Percentiles rank a stretch among this genome's conserved stretches.
phyloP scores from a whole-genome alignment of 1,139 yeast species.

The Candida sanyaensis region DNA sequence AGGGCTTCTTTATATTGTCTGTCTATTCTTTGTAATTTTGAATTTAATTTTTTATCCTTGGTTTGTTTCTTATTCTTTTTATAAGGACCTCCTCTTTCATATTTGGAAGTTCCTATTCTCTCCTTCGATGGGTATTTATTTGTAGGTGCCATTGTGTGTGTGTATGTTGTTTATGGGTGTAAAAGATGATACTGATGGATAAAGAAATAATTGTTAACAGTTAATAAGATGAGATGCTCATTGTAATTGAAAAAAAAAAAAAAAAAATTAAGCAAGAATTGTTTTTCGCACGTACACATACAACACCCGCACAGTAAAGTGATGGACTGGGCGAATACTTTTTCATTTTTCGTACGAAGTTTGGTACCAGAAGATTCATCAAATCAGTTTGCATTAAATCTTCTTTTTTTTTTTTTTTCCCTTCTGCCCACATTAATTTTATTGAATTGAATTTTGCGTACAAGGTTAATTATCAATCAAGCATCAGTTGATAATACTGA shows the following conservation, averaged over 20 bases:
- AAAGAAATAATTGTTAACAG: no score
- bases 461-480: background rate
- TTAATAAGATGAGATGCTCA: background rate
- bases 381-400: background rate
- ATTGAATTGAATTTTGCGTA: no score
- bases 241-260: background rate
- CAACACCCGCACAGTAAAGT: background rate
- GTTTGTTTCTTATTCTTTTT: conserved; percentile 18
- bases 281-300: background rate
- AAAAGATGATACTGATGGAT: no score
- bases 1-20: conserved; percentile 77
- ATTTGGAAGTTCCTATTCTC: conserved; percentile 20
- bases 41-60: conserved; percentile 64
- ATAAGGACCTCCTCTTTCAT: conserved; percentile 16
- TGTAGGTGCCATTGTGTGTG: background rate
- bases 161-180: no score
- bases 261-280: background rate
- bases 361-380: background rate
- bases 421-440: background rate
- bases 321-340: background rate
- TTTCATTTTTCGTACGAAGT: background rate
- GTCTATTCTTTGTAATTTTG: conserved; percentile 68
- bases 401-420: background rate
- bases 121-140: conserved; percentile 10
- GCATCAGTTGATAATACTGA: background rate